Conservation (phyloP, 352 stramenopile species). For the Aphanomyces euteiches region DNA sequence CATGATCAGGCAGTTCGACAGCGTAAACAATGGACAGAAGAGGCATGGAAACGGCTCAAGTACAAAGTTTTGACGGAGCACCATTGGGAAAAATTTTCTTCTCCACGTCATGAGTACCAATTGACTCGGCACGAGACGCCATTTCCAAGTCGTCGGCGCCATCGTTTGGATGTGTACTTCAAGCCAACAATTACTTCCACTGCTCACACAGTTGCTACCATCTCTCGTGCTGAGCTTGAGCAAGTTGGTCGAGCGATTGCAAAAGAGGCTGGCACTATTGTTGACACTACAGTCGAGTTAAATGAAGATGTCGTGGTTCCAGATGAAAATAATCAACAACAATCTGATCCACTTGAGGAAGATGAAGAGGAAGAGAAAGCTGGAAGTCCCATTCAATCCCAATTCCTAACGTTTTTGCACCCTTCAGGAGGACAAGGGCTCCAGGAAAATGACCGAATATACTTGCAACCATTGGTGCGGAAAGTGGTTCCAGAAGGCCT, state of each 20-base stretch:
- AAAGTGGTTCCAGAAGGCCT: constrained; percentile 75
- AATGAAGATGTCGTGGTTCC: constrained; percentile 11
- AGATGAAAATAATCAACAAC: background rate
- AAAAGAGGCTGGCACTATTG: constrained; percentile 45
- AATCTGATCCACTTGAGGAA: background rate
- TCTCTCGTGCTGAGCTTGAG: constrained; percentile 38
- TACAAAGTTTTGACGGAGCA: constrained; percentile 70
- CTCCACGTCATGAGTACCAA: constrained; percentile 22
- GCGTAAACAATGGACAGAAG: constrained; percentile 46
- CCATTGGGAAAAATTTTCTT: background rate
- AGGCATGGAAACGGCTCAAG: constrained; percentile 61
- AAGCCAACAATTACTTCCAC: constrained; percentile 11
- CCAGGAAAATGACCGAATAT: constrained; percentile 55
- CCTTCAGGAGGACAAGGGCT: constrained; percentile 61
- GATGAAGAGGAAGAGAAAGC: constrained; percentile 18
- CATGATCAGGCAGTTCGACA: constrained; percentile 11
- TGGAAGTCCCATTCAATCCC: constrained; percentile 4
- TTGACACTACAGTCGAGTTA: background rate
- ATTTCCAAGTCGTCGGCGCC: background rate
- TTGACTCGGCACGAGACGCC: constrained; percentile 24
- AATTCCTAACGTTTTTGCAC: constrained; percentile 42
- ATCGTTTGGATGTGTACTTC: constrained; percentile 26
- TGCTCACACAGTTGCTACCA: background rate
- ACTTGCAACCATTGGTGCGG: constrained; percentile 54
- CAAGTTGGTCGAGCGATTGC: constrained; percentile 68